Base-by-base conservation (phyloP, 2,329 filamentous ascomycete genomes). In the Arthrobotrys entomopaga region DNA sequence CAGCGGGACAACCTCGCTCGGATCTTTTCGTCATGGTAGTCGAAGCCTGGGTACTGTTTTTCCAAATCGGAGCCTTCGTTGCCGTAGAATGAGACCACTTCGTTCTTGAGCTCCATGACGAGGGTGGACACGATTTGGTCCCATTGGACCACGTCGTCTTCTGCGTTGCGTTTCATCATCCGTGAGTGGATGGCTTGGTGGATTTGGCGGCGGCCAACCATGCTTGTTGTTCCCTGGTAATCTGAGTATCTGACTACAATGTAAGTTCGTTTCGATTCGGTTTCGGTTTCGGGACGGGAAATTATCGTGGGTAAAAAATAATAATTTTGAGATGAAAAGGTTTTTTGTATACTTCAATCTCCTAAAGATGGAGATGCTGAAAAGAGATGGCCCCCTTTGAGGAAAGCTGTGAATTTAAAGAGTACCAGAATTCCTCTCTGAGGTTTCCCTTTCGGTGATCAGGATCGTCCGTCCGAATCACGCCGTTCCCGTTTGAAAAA, bases 81-180 rank as follows among this genome's bases (percentile, higher is more conserved):
- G 20, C 76, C 77, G 46, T 76, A 78, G 56, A 67, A 78, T 13
- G 77, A 77, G 24, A 70, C 71, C 15, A 78, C 76, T 49, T 78
- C 77, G 53, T 74, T 46, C 43, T 76, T 77, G 53, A 78, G 73
- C 53, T 78, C 77, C 19, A 66, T 74, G 38, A 77, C 77, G 52
- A 78, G 71, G 26, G 64, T 65, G 42, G 54, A 42, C 13, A 75
- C 71, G 29, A 75, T 69, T 24, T 75, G 71, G 60, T 75, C 71
- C 71, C 71, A 75, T 75, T 69, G 65, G 59, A 75, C 56, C 53
- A 70, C 71, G 59, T 75, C 71, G 59, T 75, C 65, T 58, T 69
- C 71, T 53, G 71, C 65, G 71, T 65, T 70, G 71, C 71, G 70
- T 52, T 74, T 74, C 70, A 74, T 74, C 70, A 74, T 74, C 63